A percentile compares a stretch with the other conserved stretches of the same genome.
phyloP scores from a whole-genome alignment of 164 flowering plant species.

The Magnolia sinica region DNA sequence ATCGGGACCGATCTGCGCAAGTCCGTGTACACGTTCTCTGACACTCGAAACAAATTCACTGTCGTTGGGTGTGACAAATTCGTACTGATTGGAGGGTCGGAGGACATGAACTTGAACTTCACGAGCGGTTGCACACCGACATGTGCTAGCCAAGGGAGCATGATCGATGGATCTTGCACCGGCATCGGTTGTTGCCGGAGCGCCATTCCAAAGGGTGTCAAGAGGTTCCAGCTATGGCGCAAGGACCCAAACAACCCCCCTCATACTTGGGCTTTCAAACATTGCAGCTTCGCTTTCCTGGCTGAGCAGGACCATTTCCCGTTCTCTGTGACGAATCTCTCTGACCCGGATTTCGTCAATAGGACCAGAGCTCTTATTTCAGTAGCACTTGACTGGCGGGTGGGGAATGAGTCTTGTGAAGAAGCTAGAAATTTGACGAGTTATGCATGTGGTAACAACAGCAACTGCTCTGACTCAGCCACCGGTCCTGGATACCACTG shows the following conservation, averaged over 20 bases:
- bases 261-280: neutral
- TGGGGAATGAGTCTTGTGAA: constrained; percentile 6
- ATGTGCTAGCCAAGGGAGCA: no score
- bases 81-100: neutral
- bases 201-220: neutral
- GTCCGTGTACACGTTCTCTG: constrained; percentile 20
- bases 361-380: neutral
- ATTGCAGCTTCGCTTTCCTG: constrained; percentile 16
- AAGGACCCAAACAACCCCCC: neutral
- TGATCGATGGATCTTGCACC: no score
- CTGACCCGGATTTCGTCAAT: neutral
- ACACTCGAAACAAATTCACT: constrained; percentile 28
- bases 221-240: neutral
- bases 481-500: constrained; percentile 18
- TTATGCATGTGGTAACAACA: constrained; percentile 11
- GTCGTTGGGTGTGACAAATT: constrained; percentile 31
- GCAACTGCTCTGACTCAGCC: neutral
- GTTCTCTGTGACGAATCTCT: constrained; percentile 5
- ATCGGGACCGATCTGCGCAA: no score
- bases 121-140: neutral
- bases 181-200: neutral
- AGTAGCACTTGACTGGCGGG: constrained; percentile 11
- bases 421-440: constrained; percentile 2
- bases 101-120: neutral
- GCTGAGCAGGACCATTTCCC: neutral